Base-by-base conservation (phyloP, 345 rosid species). In the Eucalyptus marginata region DNA sequence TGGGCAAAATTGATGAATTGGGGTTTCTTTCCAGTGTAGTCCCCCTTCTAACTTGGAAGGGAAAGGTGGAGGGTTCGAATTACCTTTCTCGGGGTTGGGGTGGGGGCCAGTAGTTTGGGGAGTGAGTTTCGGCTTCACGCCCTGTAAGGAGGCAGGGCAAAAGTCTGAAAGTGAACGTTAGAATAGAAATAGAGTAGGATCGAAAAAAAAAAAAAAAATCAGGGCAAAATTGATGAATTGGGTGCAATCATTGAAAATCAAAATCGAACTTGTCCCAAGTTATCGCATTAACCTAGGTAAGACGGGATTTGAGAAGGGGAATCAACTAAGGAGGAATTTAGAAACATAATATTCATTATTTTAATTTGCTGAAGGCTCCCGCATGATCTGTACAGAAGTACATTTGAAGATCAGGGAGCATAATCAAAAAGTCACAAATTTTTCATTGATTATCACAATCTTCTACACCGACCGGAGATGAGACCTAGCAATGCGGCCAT, bases 401-500 rank as follows among this genome's bases (percentile, higher is more conserved):
- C 17, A 7, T 9, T 66, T 66, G 40, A 66, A 66, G 40, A 66
- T 31, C 18, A 36, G 33, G 71, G 36, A 66, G 71, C 33, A 62
- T 7, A 62, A 62, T 62, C 10, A n/a, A 31, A 31, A n/a, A 31
- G 79, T 33, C 79, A 15, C 40, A 31, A 33, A 2, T 66, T 16
- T 13, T 66, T 31, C 40, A 66, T 31, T 31, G 9, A 8, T 15
- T 31, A 66, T 31, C 3, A 31, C 22, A 31, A 31, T 66, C 79
- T 8, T n/a, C 36, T 86, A 51, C 59, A n/a, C 43, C 43, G 31
- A 18, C 22, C 68, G 76, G 27, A 95, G 89, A 84, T 93, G 80
- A 40, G 93, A 92, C 83, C 56, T 91, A 18, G 98, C 97, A 87
- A 96, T 93, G 2, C 90, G 90, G 31, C 97, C 97, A 88, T 91